Evolutionary conservation across 2,329 filamentous ascomycete species (phyloP).

Genomic region (Verticillium longisporum): DNA sequence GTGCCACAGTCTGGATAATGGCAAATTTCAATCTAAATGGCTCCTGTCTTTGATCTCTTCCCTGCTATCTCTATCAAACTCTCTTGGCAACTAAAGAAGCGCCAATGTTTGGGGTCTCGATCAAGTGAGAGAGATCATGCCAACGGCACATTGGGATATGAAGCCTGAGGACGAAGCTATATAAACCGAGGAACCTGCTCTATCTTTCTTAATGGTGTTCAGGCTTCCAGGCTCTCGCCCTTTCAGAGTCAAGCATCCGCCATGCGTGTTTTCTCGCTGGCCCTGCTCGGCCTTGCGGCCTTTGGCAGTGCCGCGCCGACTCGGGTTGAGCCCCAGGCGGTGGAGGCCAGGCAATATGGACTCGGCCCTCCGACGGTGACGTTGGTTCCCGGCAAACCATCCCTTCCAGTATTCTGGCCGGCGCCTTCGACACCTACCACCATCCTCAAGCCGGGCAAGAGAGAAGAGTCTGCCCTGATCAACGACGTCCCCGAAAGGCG

Average conservation of each 20-base stretch:
- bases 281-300: conserved; percentile 1
- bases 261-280: neutral
- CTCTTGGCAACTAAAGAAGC: neutral
- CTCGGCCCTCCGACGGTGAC: conserved; percentile 4
- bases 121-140: too few relatives aligned
- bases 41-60: neutral
- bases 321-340: neutral
- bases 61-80: neutral
- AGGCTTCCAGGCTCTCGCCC: neutral
- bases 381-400: neutral
- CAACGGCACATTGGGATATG: too few relatives aligned
- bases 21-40: neutral
- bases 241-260: neutral
- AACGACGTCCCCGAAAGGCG: neutral
- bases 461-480: neutral
- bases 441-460: neutral
- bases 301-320: conserved; percentile 3
- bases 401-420: neutral
- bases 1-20: neutral
- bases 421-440: neutral
- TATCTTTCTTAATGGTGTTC: neutral
- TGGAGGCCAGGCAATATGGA: neutral
- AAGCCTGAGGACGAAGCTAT: neutral
- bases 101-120: neutral
- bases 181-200: neutral